Evolutionary conservation across 2,329 filamentous ascomycete species (phyloP).

Genomic region (Fusarium marasasianum): DNA sequence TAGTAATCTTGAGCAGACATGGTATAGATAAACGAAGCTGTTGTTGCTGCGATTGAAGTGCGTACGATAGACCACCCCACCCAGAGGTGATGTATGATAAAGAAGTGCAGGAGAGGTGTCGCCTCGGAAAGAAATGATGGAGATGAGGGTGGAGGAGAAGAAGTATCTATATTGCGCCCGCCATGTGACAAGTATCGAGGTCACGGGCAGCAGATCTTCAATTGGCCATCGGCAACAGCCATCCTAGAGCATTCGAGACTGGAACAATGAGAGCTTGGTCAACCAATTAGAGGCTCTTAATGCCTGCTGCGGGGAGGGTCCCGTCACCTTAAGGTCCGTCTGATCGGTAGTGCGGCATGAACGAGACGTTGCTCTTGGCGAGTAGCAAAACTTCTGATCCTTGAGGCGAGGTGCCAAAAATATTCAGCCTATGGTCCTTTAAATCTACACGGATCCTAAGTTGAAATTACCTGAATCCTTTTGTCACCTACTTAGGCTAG

Average conservation of each 20-base stretch:
- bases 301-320: background rate
- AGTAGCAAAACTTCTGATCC: background rate
- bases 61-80: background rate
- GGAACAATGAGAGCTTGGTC: background rate
- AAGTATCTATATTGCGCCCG: conserved; percentile 5
- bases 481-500: background rate
- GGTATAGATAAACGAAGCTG: background rate
- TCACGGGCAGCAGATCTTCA: conserved; percentile 23
- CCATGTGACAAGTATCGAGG: conserved; percentile 2
- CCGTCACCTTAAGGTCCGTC: background rate
- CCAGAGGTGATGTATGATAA: background rate
- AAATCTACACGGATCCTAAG: background rate
- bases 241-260: background rate
- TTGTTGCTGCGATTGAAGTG: background rate
- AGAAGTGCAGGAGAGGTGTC: background rate
- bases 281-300: conserved; percentile 10
- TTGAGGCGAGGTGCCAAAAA: background rate
- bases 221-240: background rate
- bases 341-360: conserved; percentile 24
- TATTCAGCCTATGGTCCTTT: background rate
- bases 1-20: conserved; percentile 57
- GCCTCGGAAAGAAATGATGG: background rate
- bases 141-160: background rate
- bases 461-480: background rate
- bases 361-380: background rate